phyloP scores from a whole-genome alignment of 306 rosid species.

The Acacia acuminata region DNA sequence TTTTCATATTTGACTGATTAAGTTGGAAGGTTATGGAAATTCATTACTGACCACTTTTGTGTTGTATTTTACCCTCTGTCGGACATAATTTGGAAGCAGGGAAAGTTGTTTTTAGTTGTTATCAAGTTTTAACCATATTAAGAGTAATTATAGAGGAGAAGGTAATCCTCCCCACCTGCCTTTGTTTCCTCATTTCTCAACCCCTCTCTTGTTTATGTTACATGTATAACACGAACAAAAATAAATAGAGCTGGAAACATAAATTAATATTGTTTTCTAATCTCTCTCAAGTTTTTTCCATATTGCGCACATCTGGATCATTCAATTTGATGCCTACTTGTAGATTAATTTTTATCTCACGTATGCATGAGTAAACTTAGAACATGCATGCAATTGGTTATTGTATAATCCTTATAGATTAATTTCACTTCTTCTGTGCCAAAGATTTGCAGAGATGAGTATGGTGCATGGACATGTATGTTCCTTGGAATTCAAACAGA shows the following conservation, averaged over 20 bases:
- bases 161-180: not conserved
- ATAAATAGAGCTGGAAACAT: not conserved
- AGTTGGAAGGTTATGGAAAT: not conserved
- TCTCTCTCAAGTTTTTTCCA: not conserved
- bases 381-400: constrained; percentile 8
- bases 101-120: not conserved
- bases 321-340: not conserved
- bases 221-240: not conserved
- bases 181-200: not conserved
- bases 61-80: not conserved
- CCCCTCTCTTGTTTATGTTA: not conserved
- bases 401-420: constrained; percentile 20
- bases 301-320: not conserved
- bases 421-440: constrained; percentile 31
- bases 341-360: not conserved
- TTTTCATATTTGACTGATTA: not conserved
- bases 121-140: not conserved
- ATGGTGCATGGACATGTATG: constrained; percentile 73
- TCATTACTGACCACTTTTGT: not conserved
- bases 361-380: constrained; percentile 14
- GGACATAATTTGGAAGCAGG: not conserved
- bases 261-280: not conserved
- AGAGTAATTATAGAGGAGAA: not conserved
- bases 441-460: constrained; percentile 88
- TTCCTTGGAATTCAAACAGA: constrained; percentile 88